Conservation (phyloP, 306 rosid genomes). For the Cucurbita pepo region DNA sequence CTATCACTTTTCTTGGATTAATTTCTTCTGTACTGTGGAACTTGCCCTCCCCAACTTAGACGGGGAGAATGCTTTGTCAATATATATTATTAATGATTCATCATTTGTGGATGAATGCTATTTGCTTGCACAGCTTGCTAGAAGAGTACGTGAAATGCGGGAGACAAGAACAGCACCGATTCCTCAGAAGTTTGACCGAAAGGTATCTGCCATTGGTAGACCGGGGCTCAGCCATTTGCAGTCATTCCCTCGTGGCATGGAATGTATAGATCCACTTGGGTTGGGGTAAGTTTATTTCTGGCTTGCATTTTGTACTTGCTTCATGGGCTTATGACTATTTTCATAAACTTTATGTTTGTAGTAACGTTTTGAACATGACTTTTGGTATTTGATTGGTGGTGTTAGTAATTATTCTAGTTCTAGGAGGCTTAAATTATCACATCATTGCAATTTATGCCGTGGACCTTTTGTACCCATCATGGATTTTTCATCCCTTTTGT, state of each 20-base stretch:
- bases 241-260: slow-evolving; percentile 95
- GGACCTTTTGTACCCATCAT: too few relatives aligned
- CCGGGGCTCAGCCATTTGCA: slow-evolving; percentile 61
- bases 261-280: slow-evolving; percentile 86
- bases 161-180: slow-evolving; percentile 88
- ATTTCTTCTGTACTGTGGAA: background rate
- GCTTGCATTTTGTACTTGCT: slow-evolving; percentile 8
- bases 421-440: background rate
- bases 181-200: slow-evolving; percentile 59
- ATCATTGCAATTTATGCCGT: background rate
- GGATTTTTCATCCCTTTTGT: too few relatives aligned
- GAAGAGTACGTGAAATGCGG: slow-evolving; percentile 97
- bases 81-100: background rate
- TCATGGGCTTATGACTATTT: background rate
- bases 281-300: slow-evolving; percentile 51
- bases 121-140: slow-evolving; percentile 72
- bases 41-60: background rate
- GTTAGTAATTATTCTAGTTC: background rate
- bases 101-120: background rate
- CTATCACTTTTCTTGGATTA: background rate
- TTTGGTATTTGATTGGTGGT: background rate
- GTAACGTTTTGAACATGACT: background rate
- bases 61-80: background rate
- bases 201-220: slow-evolving; percentile 24
- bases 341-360: slow-evolving; percentile 3